Evolutionary conservation across 352 stramenopile species (phyloP).

Genomic region (Globisporangium middletonii): DNA sequence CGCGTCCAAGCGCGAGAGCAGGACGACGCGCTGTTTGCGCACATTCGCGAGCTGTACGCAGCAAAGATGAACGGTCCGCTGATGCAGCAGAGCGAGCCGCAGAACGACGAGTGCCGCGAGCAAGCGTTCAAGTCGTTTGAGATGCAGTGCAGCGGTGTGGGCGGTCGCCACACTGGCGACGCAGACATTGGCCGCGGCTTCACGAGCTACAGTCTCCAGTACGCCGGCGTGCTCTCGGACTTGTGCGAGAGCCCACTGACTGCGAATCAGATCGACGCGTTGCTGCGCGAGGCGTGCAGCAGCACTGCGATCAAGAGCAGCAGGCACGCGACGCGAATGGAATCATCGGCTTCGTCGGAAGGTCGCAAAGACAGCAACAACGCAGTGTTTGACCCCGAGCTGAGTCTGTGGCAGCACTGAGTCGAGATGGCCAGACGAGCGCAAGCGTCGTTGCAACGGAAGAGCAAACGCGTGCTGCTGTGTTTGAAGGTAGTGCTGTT

Average conservation of each 20-base stretch:
- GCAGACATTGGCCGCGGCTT: slow-evolving; percentile 30
- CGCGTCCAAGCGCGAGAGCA: slow-evolving; percentile 40
- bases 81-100: slow-evolving; percentile 16
- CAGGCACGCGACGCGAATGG: neutral
- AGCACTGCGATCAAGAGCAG: neutral
- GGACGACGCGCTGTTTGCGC: slow-evolving; percentile 51
- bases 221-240: slow-evolving; percentile 40
- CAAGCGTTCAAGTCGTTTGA: slow-evolving; percentile 25
- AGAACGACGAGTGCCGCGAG: slow-evolving; percentile 34
- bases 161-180: slow-evolving; percentile 13
- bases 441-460: no score
- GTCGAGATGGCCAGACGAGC: no score
- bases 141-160: slow-evolving; percentile 9
- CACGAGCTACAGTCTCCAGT: slow-evolving; percentile 68
- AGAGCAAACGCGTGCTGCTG: no score
- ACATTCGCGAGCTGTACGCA: slow-evolving; percentile 30
- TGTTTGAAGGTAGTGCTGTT: no score
- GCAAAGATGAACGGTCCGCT: slow-evolving; percentile 18
- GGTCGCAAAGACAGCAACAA: neutral
- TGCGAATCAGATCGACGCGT: slow-evolving; percentile 17
- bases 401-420: slow-evolving; percentile 6
- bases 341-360: neutral
- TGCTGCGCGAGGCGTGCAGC: slow-evolving; percentile 29
- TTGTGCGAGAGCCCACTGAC: slow-evolving; percentile 29
- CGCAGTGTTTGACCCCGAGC: slow-evolving; percentile 19